These are phyloP conservation scores for Soucietia sequanensis DNA, from an alignment of 805 yeast species.

Conservation along the genomic window DNA sequence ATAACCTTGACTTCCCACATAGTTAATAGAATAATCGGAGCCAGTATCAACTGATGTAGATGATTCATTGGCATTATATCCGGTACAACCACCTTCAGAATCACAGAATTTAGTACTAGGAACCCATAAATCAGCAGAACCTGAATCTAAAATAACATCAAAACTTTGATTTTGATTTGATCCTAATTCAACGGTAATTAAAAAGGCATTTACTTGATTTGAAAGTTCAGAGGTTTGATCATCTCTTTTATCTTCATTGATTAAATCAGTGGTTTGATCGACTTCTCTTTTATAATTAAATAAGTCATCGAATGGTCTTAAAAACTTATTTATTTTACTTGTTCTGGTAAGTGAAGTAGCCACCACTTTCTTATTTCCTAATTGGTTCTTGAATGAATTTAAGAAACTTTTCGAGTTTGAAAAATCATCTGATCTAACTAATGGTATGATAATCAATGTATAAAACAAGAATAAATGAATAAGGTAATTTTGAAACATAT, in stretches of 20 bases:
- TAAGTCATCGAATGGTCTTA: background rate
- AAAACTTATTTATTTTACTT: background rate
- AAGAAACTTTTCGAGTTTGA: no score
- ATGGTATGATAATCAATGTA: no score
- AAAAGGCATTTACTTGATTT: background rate
- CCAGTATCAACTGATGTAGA: constrained; percentile 1
- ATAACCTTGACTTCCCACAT: constrained; percentile 1
- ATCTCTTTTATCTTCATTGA: no score
- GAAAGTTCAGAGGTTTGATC: no score
- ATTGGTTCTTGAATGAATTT: no score
- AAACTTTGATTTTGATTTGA: background rate
- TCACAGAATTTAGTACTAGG: constrained; percentile 1
- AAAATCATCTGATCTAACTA: no score
- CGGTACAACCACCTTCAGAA: background rate
- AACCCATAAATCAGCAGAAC: constrained; percentile 5
- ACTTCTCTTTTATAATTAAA: no score
- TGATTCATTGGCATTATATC: constrained; percentile 1
- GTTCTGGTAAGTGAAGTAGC: background rate
- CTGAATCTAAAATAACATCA: constrained; percentile 1
- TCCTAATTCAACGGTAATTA: background rate
- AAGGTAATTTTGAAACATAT: no score
- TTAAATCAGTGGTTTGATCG: no score
- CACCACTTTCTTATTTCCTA: background rate
- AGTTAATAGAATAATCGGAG: background rate
- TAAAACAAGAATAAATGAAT: no score